Percentiles rank a stretch among this genome's conserved stretches.
Conservation (phyloP, 331 rosid species). For the Rhamnella rubrinervis region DNA sequence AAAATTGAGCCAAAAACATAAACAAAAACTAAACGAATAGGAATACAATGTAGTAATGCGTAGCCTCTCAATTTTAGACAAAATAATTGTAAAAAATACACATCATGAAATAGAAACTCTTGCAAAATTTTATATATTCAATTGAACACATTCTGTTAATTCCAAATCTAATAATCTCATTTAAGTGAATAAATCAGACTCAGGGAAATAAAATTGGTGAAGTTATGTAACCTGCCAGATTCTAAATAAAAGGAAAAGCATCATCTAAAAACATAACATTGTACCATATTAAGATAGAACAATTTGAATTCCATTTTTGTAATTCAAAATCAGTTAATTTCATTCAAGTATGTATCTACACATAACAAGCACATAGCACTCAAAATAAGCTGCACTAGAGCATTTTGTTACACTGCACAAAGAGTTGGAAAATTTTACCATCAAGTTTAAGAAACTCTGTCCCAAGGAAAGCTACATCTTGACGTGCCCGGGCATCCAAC, state of each 20-base stretch:
- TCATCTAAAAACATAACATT: background rate
- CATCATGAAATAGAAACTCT: background rate
- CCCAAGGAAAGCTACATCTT: slow-evolving; percentile 88
- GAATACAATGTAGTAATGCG: background rate
- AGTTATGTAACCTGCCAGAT: too few relatives aligned
- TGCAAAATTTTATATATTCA: background rate
- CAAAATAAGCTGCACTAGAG: slow-evolving; percentile 17
- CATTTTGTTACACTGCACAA: slow-evolving; percentile 3
- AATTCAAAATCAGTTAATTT: slow-evolving; percentile 7
- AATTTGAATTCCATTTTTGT: background rate
- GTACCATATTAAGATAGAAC: background rate
- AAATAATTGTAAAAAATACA: background rate
- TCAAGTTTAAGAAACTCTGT: slow-evolving; percentile 83
- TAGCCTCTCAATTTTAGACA: background rate
- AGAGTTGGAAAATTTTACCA: slow-evolving; percentile 46
- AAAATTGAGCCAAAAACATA: too few relatives aligned
- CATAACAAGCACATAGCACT: background rate
- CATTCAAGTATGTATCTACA: background rate
- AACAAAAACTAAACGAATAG: background rate
- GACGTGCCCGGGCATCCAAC: slow-evolving; percentile 83
- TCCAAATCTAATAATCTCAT: background rate
- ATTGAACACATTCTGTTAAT: background rate
- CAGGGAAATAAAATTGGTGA: too few relatives aligned
- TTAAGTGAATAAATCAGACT: background rate
- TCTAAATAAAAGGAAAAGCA: background rate